Evolutionary conservation across 108 stramenopile species (phyloP), one percentile per base, ranked within the genome.

Genomic region (Heterococcus sp.): DNA sequence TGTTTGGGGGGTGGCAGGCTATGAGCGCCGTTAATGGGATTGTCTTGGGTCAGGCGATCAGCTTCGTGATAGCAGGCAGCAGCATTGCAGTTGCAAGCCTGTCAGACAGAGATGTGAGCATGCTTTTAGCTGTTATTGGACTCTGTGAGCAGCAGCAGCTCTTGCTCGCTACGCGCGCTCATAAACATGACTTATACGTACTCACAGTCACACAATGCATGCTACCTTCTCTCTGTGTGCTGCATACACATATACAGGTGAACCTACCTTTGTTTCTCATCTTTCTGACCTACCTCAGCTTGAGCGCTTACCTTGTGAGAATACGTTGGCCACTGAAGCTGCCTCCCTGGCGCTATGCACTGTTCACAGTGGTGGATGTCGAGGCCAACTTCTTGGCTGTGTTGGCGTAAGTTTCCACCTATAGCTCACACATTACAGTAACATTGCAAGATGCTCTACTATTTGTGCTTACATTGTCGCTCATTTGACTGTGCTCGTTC

Each of bases 381-480:
- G 81, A 82, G 70, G 98, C 93, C 39, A 98, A 97, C 75, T 94
- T 92, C 34, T 75, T 94, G 29, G 64, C 46, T 11, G 79, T 81
- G 33, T 64, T 65, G 1, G 38, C 67, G 33, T 1, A 1, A 32
- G 35, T 29, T n/a, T n/a, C n/a, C n/a, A n/a, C n/a, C n/a, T n/a
- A n/a, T n/a, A n/a, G n/a, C n/a, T n/a, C n/a, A n/a, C n/a, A n/a
- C n/a, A n/a, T n/a, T n/a, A n/a, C n/a, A n/a, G n/a, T n/a, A n/a
- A n/a, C n/a, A n/a, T n/a, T n/a, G n/a, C n/a, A n/a, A n/a, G n/a
- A n/a, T n/a, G n/a, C n/a, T n/a, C n/a, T n/a, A n/a, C n/a, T n/a
- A n/a, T n/a, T n/a, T n/a, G n/a, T n/a, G n/a, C n/a, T n/a, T n/a
- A n/a, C n/a, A n/a, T n/a, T n/a, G n/a, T n/a, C n/a, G n/a, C n/a